Base-by-base conservation (phyloP, 2,329 filamentous ascomycete genomes). In the Pyrenophora seminiperda region DNA sequence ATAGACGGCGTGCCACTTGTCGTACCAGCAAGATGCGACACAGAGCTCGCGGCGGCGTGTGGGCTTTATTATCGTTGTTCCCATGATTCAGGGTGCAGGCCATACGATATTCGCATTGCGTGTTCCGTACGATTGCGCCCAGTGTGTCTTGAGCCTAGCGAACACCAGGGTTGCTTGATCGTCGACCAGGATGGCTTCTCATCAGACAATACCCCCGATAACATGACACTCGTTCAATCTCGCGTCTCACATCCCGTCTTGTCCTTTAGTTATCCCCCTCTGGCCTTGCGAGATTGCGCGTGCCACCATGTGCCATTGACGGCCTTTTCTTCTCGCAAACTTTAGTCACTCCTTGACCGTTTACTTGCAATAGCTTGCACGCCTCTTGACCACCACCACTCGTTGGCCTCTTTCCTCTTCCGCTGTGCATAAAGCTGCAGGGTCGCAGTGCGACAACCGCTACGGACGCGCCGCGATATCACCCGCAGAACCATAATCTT, bases 341-440 rank as follows among this genome's bases (percentile, higher is more conserved):
- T 33, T 10, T 6, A 34, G 50, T 51, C 47, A 30, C 45, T 31
- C 45, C 45, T 50, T 62, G 39, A 52, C 46, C 51, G 54, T 48
- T 17, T n/a, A n/a, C n/a, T n/a, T n/a, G n/a, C n/a, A n/a, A n/a
- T n/a, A n/a, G n/a, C n/a, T n/a, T 39, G 14, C 15, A 15, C 27
- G 4, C 13, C 5, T 27, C 22, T 27, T 27, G 24, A 27, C 24
- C 24, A 27, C 9, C 24, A 27, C 24, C 24, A 13, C 24, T 27
- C 24, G 24, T 27, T 32, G 9, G 38, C 56, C 33, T 39, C 19
- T 43, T 47, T 48, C 59, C 50, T 56, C 40, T 41, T 56, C 57
- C 51, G 49, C 49, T 45, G 32, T 45, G 45, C 51, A 41, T 27
- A 37, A 46, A 42, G 43, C 52, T 59, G 50, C 60, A 61, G 57